Conservation (phyloP, 495 filamentous ascomycete species). For the Annulohypoxylon maeteangense region DNA sequence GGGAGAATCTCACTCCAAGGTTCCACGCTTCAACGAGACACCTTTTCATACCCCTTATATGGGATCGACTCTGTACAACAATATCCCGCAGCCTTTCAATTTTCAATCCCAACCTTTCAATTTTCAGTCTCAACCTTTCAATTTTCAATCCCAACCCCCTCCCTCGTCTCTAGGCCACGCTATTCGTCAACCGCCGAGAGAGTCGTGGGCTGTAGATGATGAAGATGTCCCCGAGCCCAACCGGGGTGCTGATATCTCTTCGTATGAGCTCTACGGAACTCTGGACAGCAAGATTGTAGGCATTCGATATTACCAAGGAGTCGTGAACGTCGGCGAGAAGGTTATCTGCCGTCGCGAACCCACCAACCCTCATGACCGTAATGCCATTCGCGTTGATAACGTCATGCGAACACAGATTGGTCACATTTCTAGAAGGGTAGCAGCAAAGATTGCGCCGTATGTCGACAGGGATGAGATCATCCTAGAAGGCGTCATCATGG, state of each 20-base stretch:
- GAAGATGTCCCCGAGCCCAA: slow-evolving; percentile 61
- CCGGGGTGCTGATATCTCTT: slow-evolving; percentile 55
- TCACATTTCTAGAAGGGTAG: slow-evolving; percentile 74
- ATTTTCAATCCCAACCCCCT: slow-evolving; percentile 17
- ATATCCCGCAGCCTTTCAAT: too few species aligned
- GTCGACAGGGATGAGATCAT: slow-evolving; percentile 64
- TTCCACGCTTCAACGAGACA: slow-evolving; percentile 42
- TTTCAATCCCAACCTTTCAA: too few species aligned
- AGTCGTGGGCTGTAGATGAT: slow-evolving; percentile 49
- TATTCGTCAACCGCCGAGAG: slow-evolving; percentile 26
- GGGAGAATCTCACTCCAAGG: slow-evolving; percentile 19
- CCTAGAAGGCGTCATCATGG: slow-evolving; percentile 74
- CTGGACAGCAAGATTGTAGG: slow-evolving; percentile 79
- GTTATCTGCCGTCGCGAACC: slow-evolving; percentile 77
- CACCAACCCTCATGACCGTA: slow-evolving; percentile 75
- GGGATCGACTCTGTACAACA: too few species aligned
- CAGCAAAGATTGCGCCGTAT: slow-evolving; percentile 76
- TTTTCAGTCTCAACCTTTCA: slow-evolving; percentile 25
- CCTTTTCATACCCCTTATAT: slow-evolving; percentile 25
- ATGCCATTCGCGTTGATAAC: slow-evolving; percentile 84
- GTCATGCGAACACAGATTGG: slow-evolving; percentile 83
- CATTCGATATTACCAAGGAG: slow-evolving; percentile 78
- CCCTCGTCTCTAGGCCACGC: slow-evolving; percentile 30
- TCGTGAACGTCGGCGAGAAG: slow-evolving; percentile 76
- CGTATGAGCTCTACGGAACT: slow-evolving; percentile 46